Evolutionary conservation across 2,329 filamentous ascomycete species (phyloP), one percentile per base, ranked within the genome.

Genomic region (Plenodomus tracheiphilus): DNA sequence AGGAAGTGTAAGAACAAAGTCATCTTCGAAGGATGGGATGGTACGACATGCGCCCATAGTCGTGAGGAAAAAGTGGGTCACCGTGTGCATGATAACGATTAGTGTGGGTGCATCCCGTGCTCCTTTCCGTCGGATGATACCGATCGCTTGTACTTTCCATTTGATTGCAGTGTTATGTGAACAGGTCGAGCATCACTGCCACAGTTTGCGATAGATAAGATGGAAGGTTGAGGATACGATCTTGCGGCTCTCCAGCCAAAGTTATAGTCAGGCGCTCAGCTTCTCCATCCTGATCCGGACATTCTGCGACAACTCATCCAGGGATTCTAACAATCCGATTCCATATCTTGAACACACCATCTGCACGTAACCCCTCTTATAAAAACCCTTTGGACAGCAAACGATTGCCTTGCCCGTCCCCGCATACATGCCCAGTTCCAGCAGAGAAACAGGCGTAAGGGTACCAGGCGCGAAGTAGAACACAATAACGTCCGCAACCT

Each of bases 341-440:
- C 69, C 74, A 55, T 77, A 80, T 47, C 72, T 74, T 49, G 28
- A 41, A 53, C 77, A 80, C 5, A 85, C 77, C 13, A 84, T 72
- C 64, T 83, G 74, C 40, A 88, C 83, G 59, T 87, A 85, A 0
- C 84, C 85, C 39, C 76, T 77, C 69, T 85, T 85, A 59, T 68
- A 76, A 56, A 83, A 87, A 0, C 76, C 79, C 21, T 75, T 63
- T 1, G 77, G 74, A 47, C 79, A 83, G 22, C 78, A 78, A 1
- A 85, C 82, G 15, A 86, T 68, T 1, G 70, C 73, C 60, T 77
- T 81, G 1, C 69, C 51, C 0, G 65, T 49, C 36, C 54, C 56
- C 2, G 77, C 77, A 40, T 74, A 78, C 40, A 87, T 70, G 0
- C 85, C 85, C 30, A 87, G 63, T 68, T 87, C 85, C 40, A 87